phyloP scores from a whole-genome alignment of 371 early-diverging fungal genomes.

The Apophysomyces variabilis region DNA sequence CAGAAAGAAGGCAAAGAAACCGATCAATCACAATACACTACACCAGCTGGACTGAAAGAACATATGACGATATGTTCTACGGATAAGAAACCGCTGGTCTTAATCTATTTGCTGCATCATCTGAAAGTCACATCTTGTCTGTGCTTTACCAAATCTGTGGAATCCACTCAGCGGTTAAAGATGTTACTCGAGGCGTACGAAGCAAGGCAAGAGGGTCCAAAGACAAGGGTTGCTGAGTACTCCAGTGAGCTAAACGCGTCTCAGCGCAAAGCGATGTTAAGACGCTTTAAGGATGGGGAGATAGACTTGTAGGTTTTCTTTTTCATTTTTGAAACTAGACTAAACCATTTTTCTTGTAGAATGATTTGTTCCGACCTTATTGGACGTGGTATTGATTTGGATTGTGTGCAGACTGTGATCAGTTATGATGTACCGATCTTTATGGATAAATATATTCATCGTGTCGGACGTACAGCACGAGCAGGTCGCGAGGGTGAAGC shows the following conservation, averaged over 20 bases:
- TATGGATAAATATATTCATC: constrained; percentile 94
- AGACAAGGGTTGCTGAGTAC: constrained; percentile 71
- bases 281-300: constrained; percentile 71
- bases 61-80: constrained; percentile 65
- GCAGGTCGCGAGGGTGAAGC: constrained; percentile 93
- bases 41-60: constrained; percentile 74
- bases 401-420: constrained; percentile 82
- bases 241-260: constrained; percentile 81
- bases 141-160: constrained; percentile 89
- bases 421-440: constrained; percentile 94
- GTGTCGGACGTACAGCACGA: constrained; percentile 98
- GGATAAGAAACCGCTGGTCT: constrained; percentile 74
- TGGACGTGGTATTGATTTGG: constrained; percentile 96
- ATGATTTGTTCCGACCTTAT: constrained; percentile 94
- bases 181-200: constrained; percentile 69
- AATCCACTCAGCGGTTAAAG: constrained; percentile 80
- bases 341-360: constrained; percentile 20
- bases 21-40: constrained; percentile 54
- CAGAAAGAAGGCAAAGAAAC: constrained; percentile 48
- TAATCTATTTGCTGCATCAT: constrained; percentile 78
- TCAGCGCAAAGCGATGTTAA: constrained; percentile 69
- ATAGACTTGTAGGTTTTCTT: constrained; percentile 60
- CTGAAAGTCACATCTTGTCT: constrained; percentile 69
- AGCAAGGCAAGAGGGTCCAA: constrained; percentile 28
- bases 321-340: background rate